A percentile compares a stretch with the other conserved stretches of the same genome.
Conservation (phyloP, 1,284 basidiomycete species). For the Afroboletus lepidellus region DNA sequence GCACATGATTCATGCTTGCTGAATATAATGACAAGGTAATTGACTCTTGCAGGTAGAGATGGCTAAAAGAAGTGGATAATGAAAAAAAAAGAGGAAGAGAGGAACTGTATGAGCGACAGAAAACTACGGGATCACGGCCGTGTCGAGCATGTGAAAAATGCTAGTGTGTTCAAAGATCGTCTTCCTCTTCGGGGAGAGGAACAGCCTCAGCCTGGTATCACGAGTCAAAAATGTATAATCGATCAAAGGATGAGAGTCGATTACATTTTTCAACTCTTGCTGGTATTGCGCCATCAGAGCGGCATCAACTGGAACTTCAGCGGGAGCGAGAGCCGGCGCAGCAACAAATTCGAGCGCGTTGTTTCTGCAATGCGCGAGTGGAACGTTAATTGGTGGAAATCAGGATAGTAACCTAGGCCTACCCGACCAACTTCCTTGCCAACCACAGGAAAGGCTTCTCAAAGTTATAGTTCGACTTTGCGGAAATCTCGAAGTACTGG, state of each 20-base stretch:
- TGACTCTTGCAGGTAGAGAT: conserved; percentile 25
- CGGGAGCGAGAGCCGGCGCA: conserved; percentile 92
- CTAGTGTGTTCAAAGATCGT: conserved; percentile 55
- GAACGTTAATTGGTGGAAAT: background rate
- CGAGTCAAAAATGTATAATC: conserved; percentile 8
- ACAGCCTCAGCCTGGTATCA: conserved; percentile 61
- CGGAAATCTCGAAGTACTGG: conserved; percentile 99
- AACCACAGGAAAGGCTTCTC: conserved; percentile 99
- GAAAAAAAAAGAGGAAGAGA: conserved; percentile 15
- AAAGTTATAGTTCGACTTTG: conserved; percentile 99
- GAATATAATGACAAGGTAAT: conserved; percentile 26
- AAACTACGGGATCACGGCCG: conserved; percentile 20
- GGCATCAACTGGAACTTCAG: conserved; percentile 87
- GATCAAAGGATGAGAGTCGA: conserved; percentile 18
- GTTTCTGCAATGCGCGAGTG: conserved; percentile 55
- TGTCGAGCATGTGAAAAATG: conserved; percentile 22
- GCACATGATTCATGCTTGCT: conserved; percentile 22
- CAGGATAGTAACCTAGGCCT: conserved; percentile 32
- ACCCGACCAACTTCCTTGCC: conserved; percentile 97
- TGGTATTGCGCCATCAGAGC: conserved; percentile 84
- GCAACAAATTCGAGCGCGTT: conserved; percentile 91
- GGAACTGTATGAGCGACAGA: conserved; percentile 20
- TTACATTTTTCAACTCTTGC: conserved; percentile 70
- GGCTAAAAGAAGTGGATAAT: conserved; percentile 18
- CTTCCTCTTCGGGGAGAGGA: conserved; percentile 80